phyloP scores from a whole-genome alignment of 2,329 filamentous ascomycete species.

The Calonectria crousiana region DNA sequence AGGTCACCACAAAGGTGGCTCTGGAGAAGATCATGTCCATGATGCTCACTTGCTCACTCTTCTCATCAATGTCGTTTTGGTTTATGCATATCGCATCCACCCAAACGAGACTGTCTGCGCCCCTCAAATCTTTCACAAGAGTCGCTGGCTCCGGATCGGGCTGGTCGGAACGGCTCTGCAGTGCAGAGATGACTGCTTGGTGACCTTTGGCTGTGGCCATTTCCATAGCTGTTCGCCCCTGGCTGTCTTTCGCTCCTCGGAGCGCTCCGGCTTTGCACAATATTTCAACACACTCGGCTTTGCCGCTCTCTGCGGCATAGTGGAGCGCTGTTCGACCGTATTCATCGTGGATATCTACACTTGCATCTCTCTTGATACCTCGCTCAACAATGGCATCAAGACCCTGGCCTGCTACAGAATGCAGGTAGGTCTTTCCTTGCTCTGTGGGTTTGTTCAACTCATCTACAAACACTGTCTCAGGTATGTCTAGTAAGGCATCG shows the following conservation, averaged over 20 bases:
- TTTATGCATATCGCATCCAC: conserved; percentile 48
- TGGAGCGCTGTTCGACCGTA: conserved; percentile 31
- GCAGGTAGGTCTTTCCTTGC: conserved; percentile 27
- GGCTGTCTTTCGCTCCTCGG: conserved; percentile 15
- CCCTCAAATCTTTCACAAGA: not conserved
- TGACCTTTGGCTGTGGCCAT: conserved; percentile 30
- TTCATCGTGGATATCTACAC: conserved; percentile 26
- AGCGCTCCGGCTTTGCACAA: conserved; percentile 23
- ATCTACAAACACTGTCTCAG: conserved; percentile 21
- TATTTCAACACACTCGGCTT: conserved; percentile 23
- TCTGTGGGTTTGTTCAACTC: conserved; percentile 23
- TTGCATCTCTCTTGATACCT: conserved; percentile 29
- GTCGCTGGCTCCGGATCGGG: conserved; percentile 16
- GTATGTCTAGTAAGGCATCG: conserved; percentile 34
- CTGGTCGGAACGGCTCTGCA: conserved; percentile 14
- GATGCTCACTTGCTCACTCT: conserved; percentile 43
- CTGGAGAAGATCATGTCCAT: conserved; percentile 46
- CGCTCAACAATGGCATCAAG: conserved; percentile 6
- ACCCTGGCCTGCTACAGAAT: conserved; percentile 25
- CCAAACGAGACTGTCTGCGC: conserved; percentile 40
- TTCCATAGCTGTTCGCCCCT: conserved; percentile 30
- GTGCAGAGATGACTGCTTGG: conserved; percentile 22
- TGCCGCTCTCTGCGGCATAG: conserved; percentile 30
- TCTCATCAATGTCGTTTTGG: conserved; percentile 41
- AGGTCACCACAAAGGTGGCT: conserved; percentile 41